Evolutionary conservation across 768 basidiomycete species (phyloP).

Genomic region (Tephrocybe sp.): DNA sequence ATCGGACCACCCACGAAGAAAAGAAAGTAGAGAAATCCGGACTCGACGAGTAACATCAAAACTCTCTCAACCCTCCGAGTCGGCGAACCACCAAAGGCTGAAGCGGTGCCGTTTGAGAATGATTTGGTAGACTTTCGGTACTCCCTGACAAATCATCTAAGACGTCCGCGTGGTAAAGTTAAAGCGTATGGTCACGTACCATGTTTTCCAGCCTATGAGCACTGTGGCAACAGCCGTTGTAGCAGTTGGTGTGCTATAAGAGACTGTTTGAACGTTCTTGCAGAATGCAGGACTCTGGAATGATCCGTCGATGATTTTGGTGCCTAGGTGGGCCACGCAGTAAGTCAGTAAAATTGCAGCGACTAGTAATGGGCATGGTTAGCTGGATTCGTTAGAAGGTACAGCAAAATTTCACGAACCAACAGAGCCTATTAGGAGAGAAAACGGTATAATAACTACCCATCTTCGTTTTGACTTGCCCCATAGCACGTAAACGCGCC

Average conservation of each 20-base stretch:
- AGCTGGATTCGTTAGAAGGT: neutral
- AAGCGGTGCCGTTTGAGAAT: neutral
- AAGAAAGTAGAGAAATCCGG: conserved; percentile 11
- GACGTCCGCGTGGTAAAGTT: neutral
- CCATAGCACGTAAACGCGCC: conserved; percentile 14
- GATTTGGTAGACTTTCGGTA: conserved; percentile 9
- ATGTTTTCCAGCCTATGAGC: conserved; percentile 12
- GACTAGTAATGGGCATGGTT: neutral
- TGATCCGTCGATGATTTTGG: conserved; percentile 11
- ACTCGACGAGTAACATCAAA: conserved; percentile 10
- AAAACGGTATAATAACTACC: conserved; percentile 1
- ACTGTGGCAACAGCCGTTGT: conserved; percentile 12
- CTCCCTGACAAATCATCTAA: neutral
- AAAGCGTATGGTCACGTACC: neutral
- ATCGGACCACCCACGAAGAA: conserved; percentile 11
- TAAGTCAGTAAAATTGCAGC: conserved; percentile 6
- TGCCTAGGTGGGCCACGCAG: conserved; percentile 9
- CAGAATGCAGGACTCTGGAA: conserved; percentile 12
- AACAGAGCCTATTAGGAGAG: conserved; percentile 6
- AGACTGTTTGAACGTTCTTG: conserved; percentile 7
- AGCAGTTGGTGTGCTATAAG: conserved; percentile 8
- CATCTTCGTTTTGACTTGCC: neutral
- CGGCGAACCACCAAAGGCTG: neutral
- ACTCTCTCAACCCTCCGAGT: conserved; percentile 5
- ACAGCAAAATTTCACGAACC: neutral